Evolutionary conservation across 2,329 filamentous ascomycete species (phyloP).

Genomic region (Aspergillus fructus): DNA sequence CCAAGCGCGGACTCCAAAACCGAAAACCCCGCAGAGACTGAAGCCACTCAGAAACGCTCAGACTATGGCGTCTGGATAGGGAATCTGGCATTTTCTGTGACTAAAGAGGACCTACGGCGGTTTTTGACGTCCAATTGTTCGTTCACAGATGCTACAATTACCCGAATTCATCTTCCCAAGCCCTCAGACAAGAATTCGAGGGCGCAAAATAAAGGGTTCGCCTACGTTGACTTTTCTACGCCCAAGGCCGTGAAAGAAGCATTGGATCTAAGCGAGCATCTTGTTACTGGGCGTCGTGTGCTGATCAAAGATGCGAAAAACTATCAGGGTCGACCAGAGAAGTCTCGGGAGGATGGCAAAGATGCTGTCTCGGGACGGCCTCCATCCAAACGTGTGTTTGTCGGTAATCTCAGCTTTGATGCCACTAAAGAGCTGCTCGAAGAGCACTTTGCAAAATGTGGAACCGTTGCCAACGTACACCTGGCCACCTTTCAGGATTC

Average conservation of each 20-base stretch:
- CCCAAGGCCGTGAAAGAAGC: slow-evolving; percentile 70
- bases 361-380: slow-evolving; percentile 52
- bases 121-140: slow-evolving; percentile 75
- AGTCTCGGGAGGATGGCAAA: slow-evolving; percentile 48
- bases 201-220: slow-evolving; percentile 84
- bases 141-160: slow-evolving; percentile 70
- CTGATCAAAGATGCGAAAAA: slow-evolving; percentile 91
- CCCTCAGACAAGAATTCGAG: slow-evolving; percentile 53
- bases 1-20: slow-evolving; percentile 38
- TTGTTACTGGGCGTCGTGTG: slow-evolving; percentile 72
- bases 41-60: slow-evolving; percentile 56
- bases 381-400: slow-evolving; percentile 78
- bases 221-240: slow-evolving; percentile 87
- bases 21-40: slow-evolving; percentile 30
- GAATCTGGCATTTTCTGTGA: slow-evolving; percentile 83
- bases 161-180: slow-evolving; percentile 76
- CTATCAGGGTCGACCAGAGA: slow-evolving; percentile 84
- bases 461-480: slow-evolving; percentile 77
- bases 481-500: slow-evolving; percentile 94
- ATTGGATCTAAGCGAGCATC: slow-evolving; percentile 80
- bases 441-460: slow-evolving; percentile 81
- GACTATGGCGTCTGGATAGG: slow-evolving; percentile 92
- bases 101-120: slow-evolving; percentile 68
- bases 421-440: slow-evolving; percentile 77
- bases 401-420: slow-evolving; percentile 85